Base-by-base conservation (phyloP, 2,329 filamentous ascomycete species). In the Colletotrichum trifolii region DNA sequence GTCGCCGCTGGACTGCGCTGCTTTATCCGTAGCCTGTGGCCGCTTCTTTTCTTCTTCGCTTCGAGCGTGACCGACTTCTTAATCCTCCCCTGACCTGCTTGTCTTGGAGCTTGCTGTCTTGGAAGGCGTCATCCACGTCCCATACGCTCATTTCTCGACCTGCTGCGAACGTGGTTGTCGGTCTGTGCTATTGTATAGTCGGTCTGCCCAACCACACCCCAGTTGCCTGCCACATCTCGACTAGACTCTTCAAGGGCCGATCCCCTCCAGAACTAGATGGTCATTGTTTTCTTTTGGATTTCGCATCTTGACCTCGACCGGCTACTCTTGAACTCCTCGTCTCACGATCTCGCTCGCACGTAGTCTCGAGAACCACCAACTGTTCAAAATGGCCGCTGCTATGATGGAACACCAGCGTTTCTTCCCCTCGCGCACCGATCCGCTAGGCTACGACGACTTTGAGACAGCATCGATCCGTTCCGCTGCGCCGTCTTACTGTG, bases 391-490 rank as follows among this genome's bases (percentile, higher is more conserved):
- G 64, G 60, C 64, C 48, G 49, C 64, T 33, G 49, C 54, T n/a
- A 38, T 66, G 35, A 39, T 52, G 34, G 64, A 66, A 15, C 59
- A 59, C 50, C 36, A 62, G 12, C 55, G 66, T 8, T 57, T 64
- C 46, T 67, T 68, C 46, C 67, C 68, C 12, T 15, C 67, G 35
- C 68, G 67, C 45, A 42, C 61, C 50, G 74, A 75, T 38, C 62
- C 68, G 7, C 69, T 82, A 62, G 76, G 73, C 69, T 71, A 77
- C 6, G 84, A 87, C 65, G 89, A 91, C 73, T 87, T 89, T 64
- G 89, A 91, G 71, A 90, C 89, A 25, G 83, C 86, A 7, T 91
- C 89, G 9, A 85, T 91, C 67, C 87, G 82, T 69, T 91, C 89
- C 15, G 84, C 84, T 8, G 88, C 89, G n/a, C 89, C 89, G 45